These are phyloP conservation scores for Blastomyces emzantsi DNA, from an alignment of 2,329 filamentous ascomycete genomes.

Conservation along the genomic window DNA sequence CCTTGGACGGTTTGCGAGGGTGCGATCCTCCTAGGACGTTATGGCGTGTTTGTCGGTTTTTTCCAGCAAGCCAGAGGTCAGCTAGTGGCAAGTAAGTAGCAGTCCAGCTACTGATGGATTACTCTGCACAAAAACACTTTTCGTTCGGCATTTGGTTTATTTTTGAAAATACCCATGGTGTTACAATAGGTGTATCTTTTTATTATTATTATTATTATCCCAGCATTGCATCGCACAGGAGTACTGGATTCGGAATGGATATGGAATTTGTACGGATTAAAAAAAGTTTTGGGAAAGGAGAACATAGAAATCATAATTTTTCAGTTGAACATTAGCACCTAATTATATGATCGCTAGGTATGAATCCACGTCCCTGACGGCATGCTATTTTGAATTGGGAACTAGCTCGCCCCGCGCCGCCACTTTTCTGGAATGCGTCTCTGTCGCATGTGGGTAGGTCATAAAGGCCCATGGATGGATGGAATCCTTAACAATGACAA, in stretches of 20 bases:
- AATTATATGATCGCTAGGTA: not conserved
- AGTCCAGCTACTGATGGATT: not conserved
- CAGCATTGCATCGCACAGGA: constrained; percentile 7
- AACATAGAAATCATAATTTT: not conserved
- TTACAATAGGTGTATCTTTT: constrained; percentile 1
- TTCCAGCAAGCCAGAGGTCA: not conserved
- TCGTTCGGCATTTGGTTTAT: not conserved
- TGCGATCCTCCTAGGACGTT: constrained; percentile 2
- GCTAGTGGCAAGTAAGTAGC: not conserved
- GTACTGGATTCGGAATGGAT: not conserved
- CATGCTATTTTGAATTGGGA: not conserved
- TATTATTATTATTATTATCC: not conserved
- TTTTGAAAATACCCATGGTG: constrained; percentile 5
- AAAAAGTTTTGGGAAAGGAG: not conserved
- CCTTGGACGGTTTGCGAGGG: constrained; percentile 66
- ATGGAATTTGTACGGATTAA: not conserved
- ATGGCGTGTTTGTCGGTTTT: not conserved
- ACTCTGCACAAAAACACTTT: not conserved
- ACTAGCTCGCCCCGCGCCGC: not conserved
- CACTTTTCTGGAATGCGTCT: not conserved
- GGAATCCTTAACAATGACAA: not conserved
- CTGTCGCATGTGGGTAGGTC: not conserved
- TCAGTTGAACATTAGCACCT: not conserved
- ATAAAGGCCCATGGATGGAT: not conserved
- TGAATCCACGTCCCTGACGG: not conserved